Conservation (phyloP, 2,329 filamentous ascomycete species). For the Exophiala aquamarina region DNA sequence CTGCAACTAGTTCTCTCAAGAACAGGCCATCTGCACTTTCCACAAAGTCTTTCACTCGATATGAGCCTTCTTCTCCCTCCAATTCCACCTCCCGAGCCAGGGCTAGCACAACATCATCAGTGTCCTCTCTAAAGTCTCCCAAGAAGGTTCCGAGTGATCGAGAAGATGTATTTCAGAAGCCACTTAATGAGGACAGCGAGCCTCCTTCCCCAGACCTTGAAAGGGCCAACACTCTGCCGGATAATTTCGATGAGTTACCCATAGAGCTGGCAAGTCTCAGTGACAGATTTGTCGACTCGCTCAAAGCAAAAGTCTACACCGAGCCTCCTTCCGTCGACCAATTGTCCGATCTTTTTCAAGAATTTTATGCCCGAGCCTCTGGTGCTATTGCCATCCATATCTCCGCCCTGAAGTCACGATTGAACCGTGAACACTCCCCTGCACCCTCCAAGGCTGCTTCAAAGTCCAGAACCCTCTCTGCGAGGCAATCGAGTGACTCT, state of each 20-base stretch:
- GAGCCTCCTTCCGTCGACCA: slow-evolving; percentile 80
- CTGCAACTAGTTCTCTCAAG: slow-evolving; percentile 27
- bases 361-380: slow-evolving; percentile 82
- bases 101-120: slow-evolving; percentile 26
- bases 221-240: slow-evolving; percentile 46
- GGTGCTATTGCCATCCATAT: slow-evolving; percentile 86
- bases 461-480: slow-evolving; percentile 19
- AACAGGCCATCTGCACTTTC: slow-evolving; percentile 32
- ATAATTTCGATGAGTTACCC: slow-evolving; percentile 83
- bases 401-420: slow-evolving; percentile 70
- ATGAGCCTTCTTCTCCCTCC: slow-evolving; percentile 31
- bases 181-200: slow-evolving; percentile 31
- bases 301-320: slow-evolving; percentile 82
- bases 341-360: slow-evolving; percentile 85
- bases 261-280: slow-evolving; percentile 90
- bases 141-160: slow-evolving; percentile 25
- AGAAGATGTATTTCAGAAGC: slow-evolving; percentile 48
- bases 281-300: slow-evolving; percentile 88
- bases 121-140: slow-evolving; percentile 23
- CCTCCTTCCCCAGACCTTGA: slow-evolving; percentile 30
- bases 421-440: slow-evolving; percentile 65
- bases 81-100: slow-evolving; percentile 25
- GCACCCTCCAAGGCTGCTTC: slow-evolving; percentile 39
- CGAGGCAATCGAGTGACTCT: slow-evolving; percentile 22
- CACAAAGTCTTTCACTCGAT: slow-evolving; percentile 41